Evolutionary conservation across 495 filamentous ascomycete species (phyloP).

Genomic region (Penicillium simplicissimum): DNA sequence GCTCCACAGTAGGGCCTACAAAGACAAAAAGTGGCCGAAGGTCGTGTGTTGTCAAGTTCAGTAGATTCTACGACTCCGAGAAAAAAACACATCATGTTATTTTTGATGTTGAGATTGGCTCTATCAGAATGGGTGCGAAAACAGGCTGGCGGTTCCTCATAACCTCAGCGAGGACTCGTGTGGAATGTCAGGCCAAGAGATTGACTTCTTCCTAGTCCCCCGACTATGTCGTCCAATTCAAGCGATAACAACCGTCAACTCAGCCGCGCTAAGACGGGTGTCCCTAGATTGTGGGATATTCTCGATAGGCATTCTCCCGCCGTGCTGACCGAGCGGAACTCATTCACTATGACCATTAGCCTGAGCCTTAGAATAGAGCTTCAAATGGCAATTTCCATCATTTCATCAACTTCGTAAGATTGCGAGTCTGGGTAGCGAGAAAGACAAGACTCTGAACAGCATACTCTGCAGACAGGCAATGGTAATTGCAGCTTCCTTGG

Average conservation of each 20-base stretch:
- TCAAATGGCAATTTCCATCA: constrained; percentile 11
- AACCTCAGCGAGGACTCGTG: neutral
- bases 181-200: neutral
- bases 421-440: neutral
- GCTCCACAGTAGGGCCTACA: no score
- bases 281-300: neutral
- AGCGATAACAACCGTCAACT: neutral
- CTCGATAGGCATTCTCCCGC: neutral
- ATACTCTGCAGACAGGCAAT: neutral
- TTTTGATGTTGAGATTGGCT: constrained; percentile 1
- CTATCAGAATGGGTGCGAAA: neutral
- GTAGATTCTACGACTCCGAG: neutral
- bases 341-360: neutral
- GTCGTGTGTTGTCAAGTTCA: neutral
- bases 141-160: neutral
- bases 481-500: neutral
- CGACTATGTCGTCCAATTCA: neutral
- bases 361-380: neutral
- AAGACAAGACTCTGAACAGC: constrained; percentile 2
- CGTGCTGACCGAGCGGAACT: neutral
- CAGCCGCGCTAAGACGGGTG: neutral
- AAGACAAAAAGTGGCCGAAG: neutral
- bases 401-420: constrained; percentile 22
- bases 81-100: neutral
- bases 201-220: neutral